Conservation (phyloP, 805 yeast genomes). For the Saccharomycopsis lassenensis region DNA sequence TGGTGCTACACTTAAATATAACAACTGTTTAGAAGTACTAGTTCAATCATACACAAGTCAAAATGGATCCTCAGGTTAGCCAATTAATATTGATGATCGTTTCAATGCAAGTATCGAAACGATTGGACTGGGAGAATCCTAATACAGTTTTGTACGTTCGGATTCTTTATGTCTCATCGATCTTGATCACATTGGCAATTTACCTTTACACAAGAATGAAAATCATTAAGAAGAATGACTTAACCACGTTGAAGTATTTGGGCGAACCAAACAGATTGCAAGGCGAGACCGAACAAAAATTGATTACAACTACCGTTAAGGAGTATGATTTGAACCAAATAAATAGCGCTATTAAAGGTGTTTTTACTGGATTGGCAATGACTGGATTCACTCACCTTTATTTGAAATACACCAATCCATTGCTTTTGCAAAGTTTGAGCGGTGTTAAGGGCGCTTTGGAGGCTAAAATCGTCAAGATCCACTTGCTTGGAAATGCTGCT, state of each 20-base stretch:
- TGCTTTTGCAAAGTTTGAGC: conserved; percentile 86
- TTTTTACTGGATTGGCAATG: conserved; percentile 86
- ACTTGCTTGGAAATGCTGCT: conserved; percentile 73
- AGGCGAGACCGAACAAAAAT: conserved; percentile 61
- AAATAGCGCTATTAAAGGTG: conserved; percentile 65
- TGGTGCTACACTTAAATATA: too few relatives aligned
- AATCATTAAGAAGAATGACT: conserved; percentile 70
- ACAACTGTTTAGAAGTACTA: too few relatives aligned
- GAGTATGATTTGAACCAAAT: conserved; percentile 91
- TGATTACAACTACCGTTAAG: conserved; percentile 84
- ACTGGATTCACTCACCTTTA: conserved; percentile 97
- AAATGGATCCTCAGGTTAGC: conserved; percentile 80
- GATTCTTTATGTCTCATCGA: conserved; percentile 56
- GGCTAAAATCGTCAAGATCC: conserved; percentile 83
- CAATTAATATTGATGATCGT: conserved; percentile 85
- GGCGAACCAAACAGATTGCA: conserved; percentile 73
- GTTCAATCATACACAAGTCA: not conserved
- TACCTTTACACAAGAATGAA: conserved; percentile 53
- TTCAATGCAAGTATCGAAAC: conserved; percentile 92
- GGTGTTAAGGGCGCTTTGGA: conserved; percentile 87
- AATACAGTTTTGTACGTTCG: conserved; percentile 63
- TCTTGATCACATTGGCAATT: conserved; percentile 48
- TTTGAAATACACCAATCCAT: conserved; percentile 95
- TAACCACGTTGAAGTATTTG: conserved; percentile 85
- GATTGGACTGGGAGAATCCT: conserved; percentile 82